Conservation (phyloP, 202 grass and related monocot species). For the Schoenoplectus triqueter region DNA sequence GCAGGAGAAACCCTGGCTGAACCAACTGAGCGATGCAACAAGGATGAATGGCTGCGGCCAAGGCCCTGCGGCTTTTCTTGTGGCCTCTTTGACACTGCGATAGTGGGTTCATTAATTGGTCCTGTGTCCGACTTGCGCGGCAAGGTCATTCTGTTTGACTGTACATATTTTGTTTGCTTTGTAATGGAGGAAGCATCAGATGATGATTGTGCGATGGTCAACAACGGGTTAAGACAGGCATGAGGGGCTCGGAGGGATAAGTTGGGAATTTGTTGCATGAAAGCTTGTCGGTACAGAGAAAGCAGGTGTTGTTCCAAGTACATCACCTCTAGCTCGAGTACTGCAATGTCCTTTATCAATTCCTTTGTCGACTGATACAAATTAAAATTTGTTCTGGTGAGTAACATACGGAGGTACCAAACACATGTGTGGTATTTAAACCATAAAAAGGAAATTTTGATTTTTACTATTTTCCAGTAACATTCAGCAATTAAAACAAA, state of each 20-base stretch:
- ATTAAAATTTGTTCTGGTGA: constrained; percentile 20
- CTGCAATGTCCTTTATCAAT: constrained; percentile 81
- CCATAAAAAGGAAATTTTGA: neutral
- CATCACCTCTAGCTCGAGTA: constrained; percentile 91
- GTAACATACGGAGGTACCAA: neutral
- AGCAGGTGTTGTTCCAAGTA: constrained; percentile 89
- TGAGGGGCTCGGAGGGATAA: neutral
- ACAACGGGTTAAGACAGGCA: neutral
- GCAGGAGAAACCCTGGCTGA: constrained; percentile 74
- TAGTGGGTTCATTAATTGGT: neutral
- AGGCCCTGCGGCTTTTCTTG: constrained; percentile 50
- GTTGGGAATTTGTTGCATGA: constrained; percentile 59
- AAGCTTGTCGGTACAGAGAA: constrained; percentile 68
- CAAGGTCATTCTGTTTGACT: constrained; percentile 52
- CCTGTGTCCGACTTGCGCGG: constrained; percentile 51
- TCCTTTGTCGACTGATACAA: constrained; percentile 67
- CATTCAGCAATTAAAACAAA: neutral
- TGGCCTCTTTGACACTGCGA: neutral
- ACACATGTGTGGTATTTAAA: neutral
- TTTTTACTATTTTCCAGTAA: neutral
- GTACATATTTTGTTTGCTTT: constrained; percentile 43
- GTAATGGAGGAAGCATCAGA: constrained; percentile 29
- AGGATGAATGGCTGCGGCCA: constrained; percentile 75
- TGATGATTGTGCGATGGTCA: constrained; percentile 5
- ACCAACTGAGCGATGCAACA: constrained; percentile 65